Evolutionary conservation across 148 eudicot species (phyloP).

Genomic region (Chenopodium formosanum): DNA sequence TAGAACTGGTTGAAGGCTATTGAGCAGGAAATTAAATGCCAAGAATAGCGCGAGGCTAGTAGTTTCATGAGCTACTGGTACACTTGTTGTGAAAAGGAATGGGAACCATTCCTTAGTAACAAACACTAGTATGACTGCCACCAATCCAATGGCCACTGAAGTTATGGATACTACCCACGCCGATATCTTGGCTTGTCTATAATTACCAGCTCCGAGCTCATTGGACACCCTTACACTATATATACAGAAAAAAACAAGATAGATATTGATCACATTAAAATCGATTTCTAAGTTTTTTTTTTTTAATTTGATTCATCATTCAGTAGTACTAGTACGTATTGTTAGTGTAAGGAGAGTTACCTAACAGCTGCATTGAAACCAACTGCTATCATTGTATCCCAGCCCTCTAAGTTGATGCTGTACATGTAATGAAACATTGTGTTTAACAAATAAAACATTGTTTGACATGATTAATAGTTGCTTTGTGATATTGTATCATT

Average conservation of each 20-base stretch:
- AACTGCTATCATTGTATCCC: conserved; percentile 78
- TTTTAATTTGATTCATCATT: too few species aligned
- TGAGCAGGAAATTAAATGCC: conserved; percentile 47
- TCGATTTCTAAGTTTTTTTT: neutral
- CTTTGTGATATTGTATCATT: too few species aligned
- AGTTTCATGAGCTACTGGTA: conserved; percentile 54
- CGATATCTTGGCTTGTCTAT: conserved; percentile 52
- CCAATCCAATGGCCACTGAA: conserved; percentile 49
- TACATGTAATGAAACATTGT: neutral
- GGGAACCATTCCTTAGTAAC: conserved; percentile 62
- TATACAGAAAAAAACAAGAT: neutral
- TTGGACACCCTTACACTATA: conserved; percentile 73
- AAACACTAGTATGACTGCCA: conserved; percentile 40
- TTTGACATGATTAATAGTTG: too few species aligned
- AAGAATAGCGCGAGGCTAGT: conserved; percentile 50
- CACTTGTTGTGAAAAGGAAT: conserved; percentile 58
- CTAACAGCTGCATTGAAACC: conserved; percentile 85
- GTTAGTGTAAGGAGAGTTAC: conserved; percentile 20
- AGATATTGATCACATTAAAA: neutral
- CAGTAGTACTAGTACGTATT: too few species aligned
- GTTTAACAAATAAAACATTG: too few species aligned
- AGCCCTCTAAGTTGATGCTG: conserved; percentile 71
- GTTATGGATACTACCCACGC: conserved; percentile 55
- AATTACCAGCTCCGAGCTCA: conserved; percentile 72
- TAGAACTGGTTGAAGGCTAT: conserved; percentile 66